phyloP scores from a whole-genome alignment of 1,284 basidiomycete genomes.

The Flammula alnicola region DNA sequence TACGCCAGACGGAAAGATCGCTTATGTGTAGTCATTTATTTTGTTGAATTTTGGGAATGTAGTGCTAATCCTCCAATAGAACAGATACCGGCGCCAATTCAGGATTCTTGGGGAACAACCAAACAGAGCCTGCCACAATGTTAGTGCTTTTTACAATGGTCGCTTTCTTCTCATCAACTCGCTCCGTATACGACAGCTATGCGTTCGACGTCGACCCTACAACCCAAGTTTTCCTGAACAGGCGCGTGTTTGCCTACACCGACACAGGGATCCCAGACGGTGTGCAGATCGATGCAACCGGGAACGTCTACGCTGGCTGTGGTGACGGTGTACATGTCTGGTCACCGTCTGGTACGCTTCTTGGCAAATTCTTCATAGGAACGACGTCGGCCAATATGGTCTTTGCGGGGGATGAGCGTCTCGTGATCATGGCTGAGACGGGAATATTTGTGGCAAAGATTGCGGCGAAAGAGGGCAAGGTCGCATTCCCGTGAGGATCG shows the following conservation, averaged over 20 bases:
- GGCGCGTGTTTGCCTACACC: conserved; percentile 74
- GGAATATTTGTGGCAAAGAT: conserved; percentile 67
- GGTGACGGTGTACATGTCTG: conserved; percentile 78
- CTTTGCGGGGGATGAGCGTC: conserved; percentile 65
- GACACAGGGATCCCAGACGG: conserved; percentile 77
- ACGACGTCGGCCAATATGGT: conserved; percentile 64
- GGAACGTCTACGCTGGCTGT: conserved; percentile 73
- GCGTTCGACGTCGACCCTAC: conserved; percentile 68
- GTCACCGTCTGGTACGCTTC: conserved; percentile 63
- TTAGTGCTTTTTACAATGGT: conserved; percentile 35
- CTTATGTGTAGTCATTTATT: conserved; percentile 61
- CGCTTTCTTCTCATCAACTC: not conserved
- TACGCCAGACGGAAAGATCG: conserved; percentile 63
- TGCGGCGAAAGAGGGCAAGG: conserved; percentile 35
- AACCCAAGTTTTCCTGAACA: conserved; percentile 61
- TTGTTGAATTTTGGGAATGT: not conserved
- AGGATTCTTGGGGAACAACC: conserved; percentile 61
- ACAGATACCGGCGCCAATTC: conserved; percentile 54
- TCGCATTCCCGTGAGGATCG: conserved; percentile 14
- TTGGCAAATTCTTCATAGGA: conserved; percentile 79
- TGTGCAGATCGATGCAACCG: conserved; percentile 67
- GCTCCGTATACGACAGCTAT: conserved; percentile 8
- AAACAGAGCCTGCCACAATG: conserved; percentile 72
- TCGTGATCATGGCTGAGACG: conserved; percentile 74
- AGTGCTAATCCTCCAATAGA: conserved; percentile 36